Conservation (phyloP, 192 early-diverging fungal species). For the Gigaspora rosea region DNA sequence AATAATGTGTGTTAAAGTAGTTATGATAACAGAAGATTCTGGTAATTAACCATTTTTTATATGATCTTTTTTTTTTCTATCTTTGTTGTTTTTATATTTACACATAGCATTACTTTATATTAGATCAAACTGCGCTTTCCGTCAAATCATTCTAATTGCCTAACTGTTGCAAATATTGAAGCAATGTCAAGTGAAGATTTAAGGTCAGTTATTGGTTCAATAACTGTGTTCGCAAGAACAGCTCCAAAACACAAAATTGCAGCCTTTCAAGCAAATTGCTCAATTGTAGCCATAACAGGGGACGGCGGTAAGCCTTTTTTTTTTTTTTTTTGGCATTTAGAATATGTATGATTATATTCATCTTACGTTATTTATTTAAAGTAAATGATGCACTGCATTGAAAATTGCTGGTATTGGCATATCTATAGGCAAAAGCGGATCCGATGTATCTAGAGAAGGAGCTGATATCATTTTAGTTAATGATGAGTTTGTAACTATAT, state of each 20-base stretch:
- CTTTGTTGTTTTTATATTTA: too few species aligned
- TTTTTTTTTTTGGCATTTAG: not conserved
- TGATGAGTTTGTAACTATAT: constrained; percentile 92
- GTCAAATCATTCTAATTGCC: constrained; percentile 57
- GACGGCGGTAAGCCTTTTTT: constrained; percentile 67
- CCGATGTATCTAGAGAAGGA: constrained; percentile 57
- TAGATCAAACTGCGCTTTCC: constrained; percentile 78
- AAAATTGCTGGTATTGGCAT: constrained; percentile 94
- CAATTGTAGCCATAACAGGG: constrained; percentile 94
- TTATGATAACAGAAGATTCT: constrained; percentile 98
- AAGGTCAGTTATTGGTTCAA: constrained; percentile 58
- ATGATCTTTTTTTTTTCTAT: not conserved
- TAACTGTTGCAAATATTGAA: constrained; percentile 74
- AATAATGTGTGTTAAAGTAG: constrained; percentile 62
- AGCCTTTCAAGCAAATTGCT: constrained; percentile 82
- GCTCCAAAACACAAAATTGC: constrained; percentile 89
- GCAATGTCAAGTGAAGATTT: constrained; percentile 65
- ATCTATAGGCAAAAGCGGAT: constrained; percentile 48
- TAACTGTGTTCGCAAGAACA: constrained; percentile 78
- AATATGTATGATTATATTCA: not conserved
- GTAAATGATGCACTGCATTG: constrained; percentile 97
- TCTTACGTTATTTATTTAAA: not conserved
- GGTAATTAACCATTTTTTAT: constrained; percentile 33
- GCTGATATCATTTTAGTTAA: constrained; percentile 97
- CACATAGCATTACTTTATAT: not conserved